A percentile compares a stretch with the other conserved stretches of the same genome.
Evolutionary conservation across 352 stramenopile genomes (phyloP).

Genomic region (Globisporangium camurandrum): DNA sequence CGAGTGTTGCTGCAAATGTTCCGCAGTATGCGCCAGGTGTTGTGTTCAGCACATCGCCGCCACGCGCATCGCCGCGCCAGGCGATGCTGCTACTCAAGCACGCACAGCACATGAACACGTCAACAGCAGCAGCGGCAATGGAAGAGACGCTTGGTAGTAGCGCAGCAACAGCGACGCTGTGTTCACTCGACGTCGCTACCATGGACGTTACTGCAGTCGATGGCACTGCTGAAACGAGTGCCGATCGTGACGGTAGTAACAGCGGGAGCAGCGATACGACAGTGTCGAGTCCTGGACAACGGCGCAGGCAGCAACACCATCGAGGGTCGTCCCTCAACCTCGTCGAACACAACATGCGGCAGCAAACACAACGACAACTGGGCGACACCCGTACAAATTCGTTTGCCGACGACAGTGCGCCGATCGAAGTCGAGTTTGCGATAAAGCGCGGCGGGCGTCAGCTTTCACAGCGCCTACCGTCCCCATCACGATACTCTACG

Average conservation of each 20-base stretch:
- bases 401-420: slow-evolving; percentile 4
- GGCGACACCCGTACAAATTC: neutral
- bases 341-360: neutral
- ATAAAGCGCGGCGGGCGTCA: neutral
- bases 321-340: neutral
- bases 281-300: neutral
- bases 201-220: neutral
- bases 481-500: too few species aligned
- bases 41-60: slow-evolving; percentile 15
- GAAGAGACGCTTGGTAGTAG: too few species aligned
- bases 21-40: slow-evolving; percentile 16
- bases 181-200: neutral
- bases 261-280: too few species aligned
- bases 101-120: slow-evolving; percentile 11
- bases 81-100: slow-evolving; percentile 23
- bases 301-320: neutral
- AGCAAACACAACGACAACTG: neutral
- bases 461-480: neutral
- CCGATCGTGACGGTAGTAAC: too few species aligned
- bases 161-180: neutral
- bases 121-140: neutral
- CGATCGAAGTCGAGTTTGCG: slow-evolving; percentile 14
- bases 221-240: neutral
- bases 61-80: slow-evolving; percentile 27
- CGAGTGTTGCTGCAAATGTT: neutral